These are phyloP conservation scores for Teratosphaeria epicoccoides DNA, from an alignment of 2,329 filamentous ascomycete species.

Conservation along the genomic window DNA sequence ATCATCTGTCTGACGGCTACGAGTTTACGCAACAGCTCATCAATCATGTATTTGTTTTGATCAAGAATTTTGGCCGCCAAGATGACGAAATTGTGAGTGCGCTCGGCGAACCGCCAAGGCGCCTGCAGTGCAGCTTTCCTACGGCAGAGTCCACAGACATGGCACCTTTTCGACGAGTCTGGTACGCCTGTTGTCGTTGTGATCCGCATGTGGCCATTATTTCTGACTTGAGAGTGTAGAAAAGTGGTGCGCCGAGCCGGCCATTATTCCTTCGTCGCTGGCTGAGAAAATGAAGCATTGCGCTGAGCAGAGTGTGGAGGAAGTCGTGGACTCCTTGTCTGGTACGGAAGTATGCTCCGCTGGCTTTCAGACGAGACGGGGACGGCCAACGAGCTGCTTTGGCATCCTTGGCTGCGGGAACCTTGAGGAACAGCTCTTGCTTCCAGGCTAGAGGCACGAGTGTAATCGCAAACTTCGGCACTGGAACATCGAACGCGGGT, in stretches of 20 bases:
- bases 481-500: no score
- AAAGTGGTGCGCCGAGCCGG: background rate
- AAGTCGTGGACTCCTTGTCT: background rate
- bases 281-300: background rate
- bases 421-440: background rate
- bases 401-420: slow-evolving; percentile 1
- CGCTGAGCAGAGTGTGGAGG: background rate
- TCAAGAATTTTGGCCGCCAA: no score
- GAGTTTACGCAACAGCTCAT: slow-evolving; percentile 4
- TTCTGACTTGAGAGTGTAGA: background rate
- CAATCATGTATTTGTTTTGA: no score
- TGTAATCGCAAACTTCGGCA: no score
- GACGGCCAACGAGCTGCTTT: slow-evolving; percentile 1
- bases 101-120: slow-evolving; percentile 3
- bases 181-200: background rate
- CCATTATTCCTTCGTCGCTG: background rate
- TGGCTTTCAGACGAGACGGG: slow-evolving; percentile 3
- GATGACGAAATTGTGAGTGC: slow-evolving; percentile 4
- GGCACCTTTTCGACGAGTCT: slow-evolving; percentile 1
- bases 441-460: no score
- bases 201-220: background rate
- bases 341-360: slow-evolving; percentile 4
- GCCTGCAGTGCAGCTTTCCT: slow-evolving; percentile 1
- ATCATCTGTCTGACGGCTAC: slow-evolving; percentile 4
- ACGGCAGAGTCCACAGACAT: slow-evolving; percentile 2